Percentiles rank a stretch among this genome's conserved stretches.
Evolutionary conservation across 177 flowering plant genomes (phyloP).

Genomic region (Vitis hybrid): DNA sequence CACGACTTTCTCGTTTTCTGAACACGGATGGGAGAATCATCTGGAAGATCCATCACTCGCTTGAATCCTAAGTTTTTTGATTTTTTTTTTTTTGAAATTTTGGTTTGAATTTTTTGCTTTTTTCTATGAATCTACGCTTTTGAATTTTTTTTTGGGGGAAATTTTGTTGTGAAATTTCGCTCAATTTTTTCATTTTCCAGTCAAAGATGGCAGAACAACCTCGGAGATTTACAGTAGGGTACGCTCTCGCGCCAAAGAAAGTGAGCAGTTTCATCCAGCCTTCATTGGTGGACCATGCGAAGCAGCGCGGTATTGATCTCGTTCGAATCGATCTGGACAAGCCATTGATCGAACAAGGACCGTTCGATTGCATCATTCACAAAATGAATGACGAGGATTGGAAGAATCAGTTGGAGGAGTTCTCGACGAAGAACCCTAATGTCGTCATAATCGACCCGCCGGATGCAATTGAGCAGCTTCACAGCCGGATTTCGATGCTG

Average conservation of each 20-base stretch:
- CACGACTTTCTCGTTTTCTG: too few species aligned
- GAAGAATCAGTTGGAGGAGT: slow-evolving; percentile 23
- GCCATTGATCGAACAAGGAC: slow-evolving; percentile 35
- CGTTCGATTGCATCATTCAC: slow-evolving; percentile 50
- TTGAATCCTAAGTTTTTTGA: too few species aligned
- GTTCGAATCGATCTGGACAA: slow-evolving; percentile 24
- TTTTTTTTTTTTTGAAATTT: too few species aligned
- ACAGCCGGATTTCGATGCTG: slow-evolving; percentile 33
- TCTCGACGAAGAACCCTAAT: slow-evolving; percentile 20
- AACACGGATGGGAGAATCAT: too few species aligned
- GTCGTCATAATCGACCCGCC: slow-evolving; percentile 30
- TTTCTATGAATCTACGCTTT: too few species aligned
- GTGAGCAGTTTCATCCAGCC: slow-evolving; percentile 28
- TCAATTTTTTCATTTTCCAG: not conserved
- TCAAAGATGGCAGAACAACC: slow-evolving; percentile 4
- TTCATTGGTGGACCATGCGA: slow-evolving; percentile 31
- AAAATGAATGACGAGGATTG: slow-evolving; percentile 36
- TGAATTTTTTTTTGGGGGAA: too few species aligned
- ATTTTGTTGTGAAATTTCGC: too few species aligned
- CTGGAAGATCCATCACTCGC: too few species aligned
- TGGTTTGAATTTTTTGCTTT: too few species aligned
- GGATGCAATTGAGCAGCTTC: slow-evolving; percentile 19
- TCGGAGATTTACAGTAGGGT: slow-evolving; percentile 26
- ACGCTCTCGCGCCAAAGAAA: slow-evolving; percentile 41
- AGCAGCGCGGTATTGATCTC: slow-evolving; percentile 29